phyloP scores from a whole-genome alignment of 345 rosid species.

The Hibiscus tridactylites region DNA sequence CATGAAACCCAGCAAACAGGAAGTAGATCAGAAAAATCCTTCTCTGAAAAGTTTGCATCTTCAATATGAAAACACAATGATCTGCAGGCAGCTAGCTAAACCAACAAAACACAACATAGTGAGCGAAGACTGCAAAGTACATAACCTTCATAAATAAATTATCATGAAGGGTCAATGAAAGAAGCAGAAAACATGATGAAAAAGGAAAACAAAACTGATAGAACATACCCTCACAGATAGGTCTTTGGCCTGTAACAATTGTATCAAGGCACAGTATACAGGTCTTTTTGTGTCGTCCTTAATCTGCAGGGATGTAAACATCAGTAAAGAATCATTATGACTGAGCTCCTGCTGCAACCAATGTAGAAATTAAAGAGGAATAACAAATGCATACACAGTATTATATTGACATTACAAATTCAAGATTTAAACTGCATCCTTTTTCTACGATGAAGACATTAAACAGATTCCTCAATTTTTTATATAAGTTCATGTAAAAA shows the following conservation, averaged over 20 bases:
- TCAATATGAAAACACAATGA: conserved; percentile 84
- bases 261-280: conserved; percentile 85
- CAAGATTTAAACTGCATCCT: not conserved
- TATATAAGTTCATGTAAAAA: not conserved
- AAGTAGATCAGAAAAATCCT: conserved; percentile 74
- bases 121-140: conserved; percentile 7
- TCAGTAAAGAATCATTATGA: conserved; percentile 16
- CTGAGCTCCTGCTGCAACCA: not conserved
- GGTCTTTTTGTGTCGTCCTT: conserved; percentile 83
- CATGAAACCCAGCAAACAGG: conserved; percentile 84
- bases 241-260: conserved; percentile 73
- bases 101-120: conserved; percentile 28
- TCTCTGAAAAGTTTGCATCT: conserved; percentile 87
- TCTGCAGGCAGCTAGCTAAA: conserved; percentile 95
- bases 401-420: not conserved
- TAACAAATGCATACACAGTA: not conserved
- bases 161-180: not conserved
- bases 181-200: not conserved
- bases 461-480: not conserved
- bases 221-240: conserved; percentile 75
- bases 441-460: not conserved
- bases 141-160: not conserved
- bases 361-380: conserved; percentile 2
- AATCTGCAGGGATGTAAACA: conserved; percentile 47
- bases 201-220: conserved; percentile 3